Base-by-base conservation (phyloP, 345 rosid species). In the Salix brachista region DNA sequence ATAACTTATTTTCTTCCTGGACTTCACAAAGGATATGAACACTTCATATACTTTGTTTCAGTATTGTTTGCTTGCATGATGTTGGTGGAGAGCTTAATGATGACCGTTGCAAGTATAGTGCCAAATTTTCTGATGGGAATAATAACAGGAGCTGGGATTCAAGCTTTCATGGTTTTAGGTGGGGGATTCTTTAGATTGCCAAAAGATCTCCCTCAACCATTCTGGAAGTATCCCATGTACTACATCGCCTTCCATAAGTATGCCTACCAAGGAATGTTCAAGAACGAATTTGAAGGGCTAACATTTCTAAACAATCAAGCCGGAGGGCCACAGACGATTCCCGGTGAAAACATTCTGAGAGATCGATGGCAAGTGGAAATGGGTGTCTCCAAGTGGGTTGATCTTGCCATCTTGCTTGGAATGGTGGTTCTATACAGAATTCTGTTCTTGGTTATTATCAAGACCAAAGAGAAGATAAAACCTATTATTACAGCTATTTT, bases 31-130 rank as follows among this genome's bases (percentile, higher is more conserved):
- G 81, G 81, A 66, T 50, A 13, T 9, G 74, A 68, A 41, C 83
- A 81, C 65, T 88, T 88, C 67, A 8, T 65, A 4, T 89, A 81
- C 85, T 90, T 86, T 19, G 36, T 65, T 1, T 2, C 54, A 0
- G 12, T 28, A 4, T 11, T 90, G 34, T 87, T 88, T 18, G 79
- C 84, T 11, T 83, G 89, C 72, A 68, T 90, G 87, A 58, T 85
- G 78, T 34, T 86, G 65, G 86, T 90, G 1, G 93, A 88, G 77
- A 81, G 93, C 81, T 34, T 90, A 28, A 88, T 90, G 93, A 85
- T 88, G 91, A 79, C 72, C 3, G 87, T 90, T 0, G 90, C 91
- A 5, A 86, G 88, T 41, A 6, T 88, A 0, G 84, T 89, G 14
- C 93, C 90, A 0, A 80, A 85, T 44, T 89, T 76, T 61, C 81